Evolutionary conservation across 345 rosid species (phyloP).

Genomic region (Lenwebbia sp.): DNA sequence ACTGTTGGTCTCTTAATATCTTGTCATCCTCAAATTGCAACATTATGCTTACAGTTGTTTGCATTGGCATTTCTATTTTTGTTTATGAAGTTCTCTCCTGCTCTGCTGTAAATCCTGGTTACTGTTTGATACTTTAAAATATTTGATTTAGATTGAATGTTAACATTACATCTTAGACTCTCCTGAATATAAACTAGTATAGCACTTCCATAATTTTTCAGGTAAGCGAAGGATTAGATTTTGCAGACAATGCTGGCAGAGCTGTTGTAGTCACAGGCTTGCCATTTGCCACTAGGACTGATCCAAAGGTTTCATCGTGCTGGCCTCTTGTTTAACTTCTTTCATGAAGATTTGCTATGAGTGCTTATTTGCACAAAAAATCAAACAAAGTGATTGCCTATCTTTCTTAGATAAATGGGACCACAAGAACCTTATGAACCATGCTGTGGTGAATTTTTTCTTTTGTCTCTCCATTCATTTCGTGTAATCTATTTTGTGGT

Average conservation of each 20-base stretch:
- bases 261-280: slow-evolving; percentile 88
- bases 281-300: slow-evolving; percentile 71
- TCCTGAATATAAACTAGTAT: neutral
- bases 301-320: slow-evolving; percentile 69
- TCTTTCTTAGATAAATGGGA: neutral
- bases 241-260: slow-evolving; percentile 96
- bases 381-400: neutral
- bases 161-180: neutral
- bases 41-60: neutral
- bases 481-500: neutral
- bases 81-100: neutral
- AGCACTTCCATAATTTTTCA: slow-evolving; percentile 19
- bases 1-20: neutral
- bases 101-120: neutral
- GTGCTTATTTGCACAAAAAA: neutral
- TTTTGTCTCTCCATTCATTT: neutral
- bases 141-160: neutral
- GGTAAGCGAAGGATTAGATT: slow-evolving; percentile 99
- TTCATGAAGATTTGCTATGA: neutral
- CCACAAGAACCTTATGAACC: neutral
- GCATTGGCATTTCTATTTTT: neutral
- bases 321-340: neutral
- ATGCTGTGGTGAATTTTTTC: neutral
- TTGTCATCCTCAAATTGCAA: neutral
- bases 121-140: neutral